These are phyloP conservation scores for Secale cereale DNA, from an alignment of 176 grass and related monocot species.

Conservation along the genomic window DNA sequence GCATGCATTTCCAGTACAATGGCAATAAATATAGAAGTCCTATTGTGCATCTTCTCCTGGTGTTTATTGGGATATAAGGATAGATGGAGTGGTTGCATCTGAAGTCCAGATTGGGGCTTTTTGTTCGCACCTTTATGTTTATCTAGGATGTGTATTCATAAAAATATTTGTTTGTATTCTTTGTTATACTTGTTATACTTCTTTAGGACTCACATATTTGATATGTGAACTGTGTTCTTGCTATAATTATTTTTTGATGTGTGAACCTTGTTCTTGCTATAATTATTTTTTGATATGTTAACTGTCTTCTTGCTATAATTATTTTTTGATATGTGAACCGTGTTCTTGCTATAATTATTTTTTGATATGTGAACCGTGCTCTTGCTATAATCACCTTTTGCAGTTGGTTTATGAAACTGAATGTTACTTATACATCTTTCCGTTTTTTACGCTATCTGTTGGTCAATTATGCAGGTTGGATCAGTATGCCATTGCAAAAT, in stretches of 20 bases:
- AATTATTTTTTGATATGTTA: background rate
- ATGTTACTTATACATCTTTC: background rate
- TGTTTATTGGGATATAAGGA: background rate
- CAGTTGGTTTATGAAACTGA: background rate
- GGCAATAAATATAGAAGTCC: background rate
- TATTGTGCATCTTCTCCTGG: background rate
- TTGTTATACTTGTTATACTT: background rate
- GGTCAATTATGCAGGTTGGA: slow-evolving; percentile 67
- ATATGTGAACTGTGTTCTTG: too few species aligned
- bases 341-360: too few species aligned
- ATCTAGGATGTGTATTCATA: background rate
- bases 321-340: too few species aligned
- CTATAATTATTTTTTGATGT: too few species aligned
- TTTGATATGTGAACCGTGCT: background rate
- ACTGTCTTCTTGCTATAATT: too few species aligned
- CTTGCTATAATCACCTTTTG: background rate
- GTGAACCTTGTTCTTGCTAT: too few species aligned
- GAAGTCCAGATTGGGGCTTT: background rate
- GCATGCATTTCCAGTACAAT: too few species aligned
- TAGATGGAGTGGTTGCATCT: background rate
- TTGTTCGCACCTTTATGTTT: background rate
- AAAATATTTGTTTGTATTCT: background rate
- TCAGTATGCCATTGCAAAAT: slow-evolving; percentile 98
- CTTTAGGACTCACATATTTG: background rate
- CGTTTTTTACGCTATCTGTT: background rate